Conservation (phyloP, 768 basidiomycete genomes). For the Boletales sp. region DNA sequence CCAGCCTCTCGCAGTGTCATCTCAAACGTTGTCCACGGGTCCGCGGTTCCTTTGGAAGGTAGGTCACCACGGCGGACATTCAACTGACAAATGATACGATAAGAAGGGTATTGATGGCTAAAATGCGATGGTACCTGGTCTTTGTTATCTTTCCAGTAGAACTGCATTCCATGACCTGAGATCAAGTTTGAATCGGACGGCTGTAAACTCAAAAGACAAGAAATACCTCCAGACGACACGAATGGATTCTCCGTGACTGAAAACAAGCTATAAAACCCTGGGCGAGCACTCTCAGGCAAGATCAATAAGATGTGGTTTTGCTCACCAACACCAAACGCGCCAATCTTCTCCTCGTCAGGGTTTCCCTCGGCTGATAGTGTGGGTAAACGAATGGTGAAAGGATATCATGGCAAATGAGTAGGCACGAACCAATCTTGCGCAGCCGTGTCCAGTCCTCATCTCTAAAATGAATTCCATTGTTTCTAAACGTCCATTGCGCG, state of each 20-base stretch:
- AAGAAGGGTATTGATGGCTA: neutral
- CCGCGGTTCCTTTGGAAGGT: conserved; percentile 35
- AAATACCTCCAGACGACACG: conserved; percentile 71
- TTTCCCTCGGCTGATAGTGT: conserved; percentile 19
- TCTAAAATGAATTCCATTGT: conserved; percentile 81
- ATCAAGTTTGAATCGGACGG: neutral
- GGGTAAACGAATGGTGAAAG: neutral
- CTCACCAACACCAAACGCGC: conserved; percentile 25
- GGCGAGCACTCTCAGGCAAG: neutral
- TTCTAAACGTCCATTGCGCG: conserved; percentile 80
- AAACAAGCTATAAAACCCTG: conserved; percentile 77
- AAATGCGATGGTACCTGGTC: conserved; percentile 55
- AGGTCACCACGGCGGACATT: conserved; percentile 77
- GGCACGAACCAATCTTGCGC: conserved; percentile 13
- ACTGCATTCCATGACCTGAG: conserved; percentile 86
- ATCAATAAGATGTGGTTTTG: neutral
- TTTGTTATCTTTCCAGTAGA: conserved; percentile 93
- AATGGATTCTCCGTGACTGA: conserved; percentile 83
- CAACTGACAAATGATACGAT: conserved; percentile 42
- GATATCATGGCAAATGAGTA: neutral
- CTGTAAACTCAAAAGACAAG: neutral
- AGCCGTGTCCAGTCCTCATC: conserved; percentile 24
- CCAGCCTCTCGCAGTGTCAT: conserved; percentile 82
- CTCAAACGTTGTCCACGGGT: conserved; percentile 82
- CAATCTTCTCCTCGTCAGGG: conserved; percentile 24